Conservation (phyloP, 257 asterid genomes). For the Nicotiana noctiflora region DNA sequence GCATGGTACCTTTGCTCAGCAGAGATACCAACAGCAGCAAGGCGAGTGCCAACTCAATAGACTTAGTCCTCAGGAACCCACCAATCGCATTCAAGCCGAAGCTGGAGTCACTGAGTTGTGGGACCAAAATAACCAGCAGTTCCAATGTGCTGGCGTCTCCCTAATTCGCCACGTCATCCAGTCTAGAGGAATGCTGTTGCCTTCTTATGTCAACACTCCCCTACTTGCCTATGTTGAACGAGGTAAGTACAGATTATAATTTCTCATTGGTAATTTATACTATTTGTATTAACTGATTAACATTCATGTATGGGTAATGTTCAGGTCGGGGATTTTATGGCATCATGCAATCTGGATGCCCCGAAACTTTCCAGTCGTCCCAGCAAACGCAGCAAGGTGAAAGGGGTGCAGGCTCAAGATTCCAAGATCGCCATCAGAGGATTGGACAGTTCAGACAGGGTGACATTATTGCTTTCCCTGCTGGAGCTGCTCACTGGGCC, state of each 20-base stretch:
- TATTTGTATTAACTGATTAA: not conserved
- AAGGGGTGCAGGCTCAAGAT: not conserved
- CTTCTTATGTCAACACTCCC: conserved; percentile 50
- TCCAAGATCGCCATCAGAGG: conserved; percentile 25
- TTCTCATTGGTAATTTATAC: too few species aligned
- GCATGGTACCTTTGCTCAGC: conserved; percentile 31
- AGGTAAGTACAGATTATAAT: conserved; percentile 21
- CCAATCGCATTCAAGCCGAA: conserved; percentile 30
- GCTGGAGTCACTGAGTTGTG: conserved; percentile 53
- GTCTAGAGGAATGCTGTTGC: conserved; percentile 43
- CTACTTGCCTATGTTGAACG: conserved; percentile 39
- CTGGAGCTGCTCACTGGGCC: conserved; percentile 25
- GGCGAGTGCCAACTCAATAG: conserved; percentile 42
- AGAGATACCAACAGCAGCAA: conserved; percentile 21
- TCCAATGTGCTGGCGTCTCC: conserved; percentile 52
- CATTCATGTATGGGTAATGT: not conserved
- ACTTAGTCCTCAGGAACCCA: conserved; percentile 45
- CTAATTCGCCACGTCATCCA: conserved; percentile 33
- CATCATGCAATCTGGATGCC: conserved; percentile 49
- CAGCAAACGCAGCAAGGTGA: not conserved
- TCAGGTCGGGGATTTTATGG: conserved; percentile 52
- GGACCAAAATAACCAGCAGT: conserved; percentile 40
- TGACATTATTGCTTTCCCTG: conserved; percentile 23
- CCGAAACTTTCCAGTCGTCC: conserved; percentile 48
- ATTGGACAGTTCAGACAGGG: conserved; percentile 19